Evolutionary conservation across 108 stramenopile species (phyloP).

Genomic region (Epithemia pelagica): DNA sequence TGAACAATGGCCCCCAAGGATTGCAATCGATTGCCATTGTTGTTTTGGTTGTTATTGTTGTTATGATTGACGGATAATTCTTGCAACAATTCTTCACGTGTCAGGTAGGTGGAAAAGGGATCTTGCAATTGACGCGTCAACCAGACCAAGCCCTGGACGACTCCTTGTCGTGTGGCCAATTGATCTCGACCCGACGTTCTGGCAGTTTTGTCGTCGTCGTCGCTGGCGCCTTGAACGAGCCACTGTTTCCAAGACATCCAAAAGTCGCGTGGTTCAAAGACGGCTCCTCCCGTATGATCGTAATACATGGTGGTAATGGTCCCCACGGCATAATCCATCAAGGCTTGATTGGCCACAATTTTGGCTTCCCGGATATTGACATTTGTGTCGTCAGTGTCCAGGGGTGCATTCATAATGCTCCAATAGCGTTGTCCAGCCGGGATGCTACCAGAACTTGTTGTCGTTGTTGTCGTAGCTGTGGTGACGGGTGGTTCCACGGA

Average conservation of each 20-base stretch:
- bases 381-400: too few species aligned
- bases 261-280: constrained; percentile 54
- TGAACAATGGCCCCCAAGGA: constrained; percentile 66
- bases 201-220: too few species aligned
- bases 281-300: constrained; percentile 62
- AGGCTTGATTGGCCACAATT: constrained; percentile 47
- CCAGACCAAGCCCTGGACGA: constrained; percentile 53
- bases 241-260: constrained; percentile 49
- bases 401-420: constrained; percentile 16
- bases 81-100: constrained; percentile 53
- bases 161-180: constrained; percentile 44
- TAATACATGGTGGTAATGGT: constrained; percentile 78
- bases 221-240: constrained; percentile 11
- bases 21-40: constrained; percentile 45
- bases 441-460: neutral
- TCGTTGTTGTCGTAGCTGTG: neutral
- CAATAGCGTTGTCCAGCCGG: constrained; percentile 16
- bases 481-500: too few species aligned
- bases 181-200: neutral
- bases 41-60: too few species aligned
- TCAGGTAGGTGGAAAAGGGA: constrained; percentile 73
- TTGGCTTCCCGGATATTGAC: too few species aligned
- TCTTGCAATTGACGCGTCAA: constrained; percentile 56
- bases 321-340: constrained; percentile 68
- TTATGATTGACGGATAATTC: constrained; percentile 36